phyloP scores from a whole-genome alignment of 1,284 basidiomycete species.

The Apiotrichum veenhuisii region DNA sequence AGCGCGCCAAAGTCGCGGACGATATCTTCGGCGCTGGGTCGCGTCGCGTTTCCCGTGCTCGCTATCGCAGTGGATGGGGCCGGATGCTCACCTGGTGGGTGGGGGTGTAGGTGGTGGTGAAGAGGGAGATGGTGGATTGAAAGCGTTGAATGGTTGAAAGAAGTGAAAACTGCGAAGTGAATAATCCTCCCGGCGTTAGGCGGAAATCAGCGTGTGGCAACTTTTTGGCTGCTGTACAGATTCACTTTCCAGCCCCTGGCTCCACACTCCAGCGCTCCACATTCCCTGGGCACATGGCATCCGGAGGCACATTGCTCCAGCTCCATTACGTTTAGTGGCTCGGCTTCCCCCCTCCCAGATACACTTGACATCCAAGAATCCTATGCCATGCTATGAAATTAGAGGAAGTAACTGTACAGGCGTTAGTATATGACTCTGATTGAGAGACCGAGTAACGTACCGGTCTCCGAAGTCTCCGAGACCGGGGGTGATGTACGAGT shows the following conservation, averaged over 20 bases:
- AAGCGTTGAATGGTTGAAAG: background rate
- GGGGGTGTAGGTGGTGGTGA: background rate
- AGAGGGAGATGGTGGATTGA: background rate
- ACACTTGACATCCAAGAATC: constrained; percentile 2
- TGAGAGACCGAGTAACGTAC: constrained; percentile 18
- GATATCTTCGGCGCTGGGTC: background rate
- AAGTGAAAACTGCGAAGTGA: background rate
- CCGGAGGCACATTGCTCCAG: background rate
- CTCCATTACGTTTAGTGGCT: background rate
- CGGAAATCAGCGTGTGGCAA: background rate
- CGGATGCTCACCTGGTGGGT: background rate
- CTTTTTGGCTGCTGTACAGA: background rate
- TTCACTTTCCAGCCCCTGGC: background rate
- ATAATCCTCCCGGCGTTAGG: background rate
- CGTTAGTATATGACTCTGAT: background rate
- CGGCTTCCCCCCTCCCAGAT: background rate
- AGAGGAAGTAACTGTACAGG: constrained; percentile 27
- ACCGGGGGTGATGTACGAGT: constrained; percentile 65
- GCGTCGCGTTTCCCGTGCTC: background rate
- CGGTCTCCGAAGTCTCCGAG: constrained; percentile 89
- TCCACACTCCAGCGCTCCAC: background rate
- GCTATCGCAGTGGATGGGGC: background rate
- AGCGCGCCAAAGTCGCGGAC: background rate
- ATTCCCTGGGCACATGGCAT: background rate
- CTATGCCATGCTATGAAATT: constrained; percentile 9